Conservation (phyloP, 169 alveolate species). For the Neospora caninum region DNA sequence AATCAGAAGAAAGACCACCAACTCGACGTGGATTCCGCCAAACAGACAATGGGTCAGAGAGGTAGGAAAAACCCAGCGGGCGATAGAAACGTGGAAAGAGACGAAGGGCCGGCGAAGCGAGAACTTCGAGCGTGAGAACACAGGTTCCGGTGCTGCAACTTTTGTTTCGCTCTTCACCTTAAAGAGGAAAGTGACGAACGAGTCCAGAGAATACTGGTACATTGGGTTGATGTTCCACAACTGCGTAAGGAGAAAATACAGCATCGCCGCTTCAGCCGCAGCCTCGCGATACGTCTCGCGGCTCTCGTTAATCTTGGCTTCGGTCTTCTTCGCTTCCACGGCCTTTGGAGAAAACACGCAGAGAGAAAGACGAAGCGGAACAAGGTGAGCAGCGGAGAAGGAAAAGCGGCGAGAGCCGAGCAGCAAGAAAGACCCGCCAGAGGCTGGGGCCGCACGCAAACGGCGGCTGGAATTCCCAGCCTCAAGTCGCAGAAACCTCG, state of each 20-base stretch:
- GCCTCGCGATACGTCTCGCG: slow-evolving; percentile 96
- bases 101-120: too few relatives aligned
- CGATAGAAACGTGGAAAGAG: too few relatives aligned
- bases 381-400: not conserved
- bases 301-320: slow-evolving; percentile 90
- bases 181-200: slow-evolving; percentile 90
- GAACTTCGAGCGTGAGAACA: too few relatives aligned
- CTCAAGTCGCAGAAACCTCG: too few relatives aligned
- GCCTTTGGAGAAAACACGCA: slow-evolving; percentile 18
- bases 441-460: too few relatives aligned
- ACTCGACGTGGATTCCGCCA: too few relatives aligned
- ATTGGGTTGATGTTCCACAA: slow-evolving; percentile 94
- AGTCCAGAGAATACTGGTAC: slow-evolving; percentile 96
- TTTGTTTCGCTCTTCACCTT: slow-evolving; percentile 60
- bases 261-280: slow-evolving; percentile 96
- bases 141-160: not conserved
- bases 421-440: too few relatives aligned
- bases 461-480: too few relatives aligned
- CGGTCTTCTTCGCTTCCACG: slow-evolving; percentile 85
- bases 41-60: too few relatives aligned
- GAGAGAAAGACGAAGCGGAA: not conserved
- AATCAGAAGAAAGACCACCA: too few relatives aligned
- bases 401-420: too few relatives aligned
- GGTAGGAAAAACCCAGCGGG: too few relatives aligned
- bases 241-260: slow-evolving; percentile 93